Base-by-base conservation (phyloP, 169 alveolate genomes). In the Cystoisospora suis region DNA sequence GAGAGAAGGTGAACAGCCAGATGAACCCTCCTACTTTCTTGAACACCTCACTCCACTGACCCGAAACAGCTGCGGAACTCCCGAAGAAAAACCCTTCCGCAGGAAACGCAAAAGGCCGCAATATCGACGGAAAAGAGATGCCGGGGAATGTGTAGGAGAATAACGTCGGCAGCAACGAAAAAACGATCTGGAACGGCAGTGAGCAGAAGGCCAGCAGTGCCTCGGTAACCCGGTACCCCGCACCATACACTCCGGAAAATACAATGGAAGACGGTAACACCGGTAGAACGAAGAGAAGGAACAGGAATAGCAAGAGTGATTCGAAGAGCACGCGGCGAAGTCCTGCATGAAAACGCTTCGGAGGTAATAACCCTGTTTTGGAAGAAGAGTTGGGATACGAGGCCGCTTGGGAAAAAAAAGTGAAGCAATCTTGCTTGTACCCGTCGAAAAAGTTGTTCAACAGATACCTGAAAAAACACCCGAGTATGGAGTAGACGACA, bases 391-490 rank as follows among this genome's bases (percentile, higher is more conserved):
- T 4, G 32, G 83, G 56, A 38, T 7, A 72, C 23, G 42, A 5
- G 47, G 83, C 83, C 1, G 83, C 83, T 36, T 72, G 56, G 20
- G 17, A 65, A 72, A 75, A 86, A 47, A 86, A 42, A n/a, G 49
- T 38, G 79, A 86, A 69, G 58, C 86, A 86, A 45, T 93, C 95
- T 77, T 93, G 94, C 36, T 58, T 86, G 85, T 90, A 93, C 1
- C 95, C 95, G 79, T 93, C 95, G 44, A 77, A 70, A 44, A 93
- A 58, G 77, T 91, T 90, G 81, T 93, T 93, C 46, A 93, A 44
- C 46, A 93, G 65, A 36, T 90, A 93, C 86, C 95, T 75, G 69
- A 86, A 69, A 69, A 65, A 15, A n/a, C 6, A 38, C 40, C 20
- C 42, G 9, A 65, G n/a, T n/a, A n/a, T n/a, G n/a, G n/a, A n/a